phyloP scores from a whole-genome alignment of 2,329 filamentous ascomycete genomes.

The Pseudogymnoascus sp. region DNA sequence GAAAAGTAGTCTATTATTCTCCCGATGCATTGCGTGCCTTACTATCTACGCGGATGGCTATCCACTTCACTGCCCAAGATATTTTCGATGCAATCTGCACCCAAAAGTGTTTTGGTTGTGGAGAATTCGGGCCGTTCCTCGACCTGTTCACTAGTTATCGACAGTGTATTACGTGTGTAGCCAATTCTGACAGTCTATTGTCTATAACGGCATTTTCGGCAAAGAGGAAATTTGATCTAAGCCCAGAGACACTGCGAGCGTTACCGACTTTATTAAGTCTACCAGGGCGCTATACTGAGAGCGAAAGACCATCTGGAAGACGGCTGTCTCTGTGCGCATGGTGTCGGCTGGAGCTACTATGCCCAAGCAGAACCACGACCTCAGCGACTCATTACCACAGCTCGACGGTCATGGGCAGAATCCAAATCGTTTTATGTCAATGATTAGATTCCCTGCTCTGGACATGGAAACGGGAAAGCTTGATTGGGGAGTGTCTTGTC shows the following conservation, averaged over 20 bases:
- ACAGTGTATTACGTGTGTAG: conserved; percentile 14
- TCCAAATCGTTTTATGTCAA: conserved; percentile 17
- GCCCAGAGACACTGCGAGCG: conserved; percentile 12
- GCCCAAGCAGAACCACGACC: neutral
- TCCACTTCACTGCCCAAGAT: conserved; percentile 14
- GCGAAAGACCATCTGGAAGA: conserved; percentile 12
- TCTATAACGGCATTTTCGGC: conserved; percentile 13
- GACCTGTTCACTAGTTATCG: conserved; percentile 17
- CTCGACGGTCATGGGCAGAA: conserved; percentile 11
- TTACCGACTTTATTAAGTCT: conserved; percentile 15
- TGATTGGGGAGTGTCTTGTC: conserved; percentile 16
- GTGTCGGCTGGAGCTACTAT: conserved; percentile 7
- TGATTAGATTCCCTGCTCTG: conserved; percentile 15
- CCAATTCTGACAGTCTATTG: neutral
- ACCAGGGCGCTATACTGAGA: conserved; percentile 15
- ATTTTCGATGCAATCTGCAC: conserved; percentile 16
- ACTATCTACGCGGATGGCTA: conserved; percentile 15
- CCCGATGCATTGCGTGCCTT: conserved; percentile 16
- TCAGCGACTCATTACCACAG: neutral
- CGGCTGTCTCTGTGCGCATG: conserved; percentile 14
- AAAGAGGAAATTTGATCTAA: conserved; percentile 10
- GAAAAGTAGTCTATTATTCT: conserved; percentile 12
- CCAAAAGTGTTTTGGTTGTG: conserved; percentile 15
- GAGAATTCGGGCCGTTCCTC: conserved; percentile 17
- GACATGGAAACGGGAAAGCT: conserved; percentile 14